Evolutionary conservation across 768 basidiomycete genomes (phyloP).

Genomic region (Hericium erinaceus): DNA sequence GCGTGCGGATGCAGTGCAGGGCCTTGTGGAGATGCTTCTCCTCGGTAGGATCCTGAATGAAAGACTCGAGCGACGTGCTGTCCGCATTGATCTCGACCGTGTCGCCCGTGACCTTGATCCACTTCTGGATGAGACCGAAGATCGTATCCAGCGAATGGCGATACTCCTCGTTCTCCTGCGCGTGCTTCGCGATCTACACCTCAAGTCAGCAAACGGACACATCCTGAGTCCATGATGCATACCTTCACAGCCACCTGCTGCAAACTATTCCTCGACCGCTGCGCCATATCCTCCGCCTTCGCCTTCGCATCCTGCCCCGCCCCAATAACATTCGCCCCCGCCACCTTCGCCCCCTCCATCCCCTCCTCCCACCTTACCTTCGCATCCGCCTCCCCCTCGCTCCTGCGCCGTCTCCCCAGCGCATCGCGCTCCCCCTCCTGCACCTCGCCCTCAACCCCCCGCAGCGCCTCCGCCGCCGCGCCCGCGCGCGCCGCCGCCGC

Average conservation of each 20-base stretch:
- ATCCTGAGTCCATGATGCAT: constrained; percentile 1
- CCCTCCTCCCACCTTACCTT: constrained; percentile 54
- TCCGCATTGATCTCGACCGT: constrained; percentile 35
- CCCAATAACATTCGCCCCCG: constrained; percentile 44
- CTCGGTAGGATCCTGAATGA: constrained; percentile 53
- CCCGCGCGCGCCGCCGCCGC: constrained; percentile 43
- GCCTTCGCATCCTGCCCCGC: constrained; percentile 22
- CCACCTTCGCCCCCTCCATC: constrained; percentile 55
- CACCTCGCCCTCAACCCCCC: constrained; percentile 48
- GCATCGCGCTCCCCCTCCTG: constrained; percentile 51
- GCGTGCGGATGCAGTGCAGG: constrained; percentile 28
- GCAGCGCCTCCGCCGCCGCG: constrained; percentile 40
- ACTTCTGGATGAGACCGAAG: constrained; percentile 47
- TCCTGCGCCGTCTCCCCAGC: constrained; percentile 43
- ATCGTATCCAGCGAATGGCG: constrained; percentile 47
- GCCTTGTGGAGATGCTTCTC: constrained; percentile 54
- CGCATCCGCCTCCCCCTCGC: constrained; percentile 38
- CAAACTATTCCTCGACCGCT: constrained; percentile 33
- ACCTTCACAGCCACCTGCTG: constrained; percentile 48
- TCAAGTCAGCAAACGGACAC: background rate
- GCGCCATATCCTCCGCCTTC: constrained; percentile 34
- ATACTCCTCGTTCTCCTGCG: constrained; percentile 53
- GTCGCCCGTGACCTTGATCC: constrained; percentile 44
- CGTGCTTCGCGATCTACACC: constrained; percentile 53
- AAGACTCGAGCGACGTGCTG: constrained; percentile 37